A percentile compares a stretch with the other conserved stretches of the same genome.
Evolutionary conservation across 2,329 filamentous ascomycete species (phyloP).

Genomic region (Diaporthe ampelina): DNA sequence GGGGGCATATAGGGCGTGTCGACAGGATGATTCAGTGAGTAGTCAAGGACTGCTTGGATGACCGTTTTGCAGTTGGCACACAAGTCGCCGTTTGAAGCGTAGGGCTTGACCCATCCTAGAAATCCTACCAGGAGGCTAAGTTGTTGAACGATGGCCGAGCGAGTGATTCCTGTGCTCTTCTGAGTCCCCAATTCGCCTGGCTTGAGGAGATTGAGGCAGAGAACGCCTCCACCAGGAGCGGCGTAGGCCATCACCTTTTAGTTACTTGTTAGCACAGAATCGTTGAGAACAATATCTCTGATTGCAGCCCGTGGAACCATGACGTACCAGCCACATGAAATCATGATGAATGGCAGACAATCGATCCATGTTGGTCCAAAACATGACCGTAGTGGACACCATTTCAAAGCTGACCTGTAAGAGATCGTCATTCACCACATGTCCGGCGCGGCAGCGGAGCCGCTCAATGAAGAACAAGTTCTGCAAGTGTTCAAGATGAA

Average conservation of each 20-base stretch:
- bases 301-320: too few species aligned
- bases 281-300: too few species aligned
- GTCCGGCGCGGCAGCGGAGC: not conserved
- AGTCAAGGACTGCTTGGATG: not conserved
- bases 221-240: not conserved
- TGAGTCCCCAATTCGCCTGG: not conserved
- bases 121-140: not conserved
- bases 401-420: not conserved
- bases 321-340: not conserved
- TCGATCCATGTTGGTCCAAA: not conserved
- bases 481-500: not conserved
- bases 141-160: not conserved
- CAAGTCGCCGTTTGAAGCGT: not conserved
- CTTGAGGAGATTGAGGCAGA: not conserved
- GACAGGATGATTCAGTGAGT: not conserved
- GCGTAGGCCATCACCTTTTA: not conserved
- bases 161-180: not conserved
- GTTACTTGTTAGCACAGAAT: too few species aligned
- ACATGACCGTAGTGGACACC: not conserved
- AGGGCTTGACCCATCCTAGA: not conserved
- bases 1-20: not conserved
- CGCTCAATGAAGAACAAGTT: not conserved
- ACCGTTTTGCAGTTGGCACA: not conserved
- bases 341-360: not conserved
- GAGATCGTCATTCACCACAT: not conserved